Evolutionary conservation across 305 asterid species (phyloP).

Genomic region (Salvia sclarea): DNA sequence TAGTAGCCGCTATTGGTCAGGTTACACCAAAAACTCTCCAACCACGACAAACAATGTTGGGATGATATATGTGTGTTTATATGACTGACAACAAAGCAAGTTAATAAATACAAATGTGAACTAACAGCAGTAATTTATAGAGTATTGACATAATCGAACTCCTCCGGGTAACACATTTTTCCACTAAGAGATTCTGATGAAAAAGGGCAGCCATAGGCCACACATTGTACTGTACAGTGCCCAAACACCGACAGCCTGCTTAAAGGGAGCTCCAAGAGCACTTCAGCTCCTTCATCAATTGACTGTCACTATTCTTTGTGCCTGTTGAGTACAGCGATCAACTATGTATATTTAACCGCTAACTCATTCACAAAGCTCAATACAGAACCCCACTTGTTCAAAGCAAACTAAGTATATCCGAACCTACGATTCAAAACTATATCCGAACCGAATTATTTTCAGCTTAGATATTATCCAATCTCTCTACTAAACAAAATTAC

Average conservation of each 20-base stretch:
- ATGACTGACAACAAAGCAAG: not conserved
- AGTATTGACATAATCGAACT: not conserved
- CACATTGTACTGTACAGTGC: slow-evolving; percentile 2
- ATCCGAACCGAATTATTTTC: not conserved
- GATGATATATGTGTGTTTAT: not conserved
- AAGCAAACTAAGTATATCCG: slow-evolving; percentile 6
- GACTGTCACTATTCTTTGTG: slow-evolving; percentile 2
- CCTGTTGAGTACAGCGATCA: slow-evolving; percentile 15
- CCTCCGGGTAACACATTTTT: not conserved
- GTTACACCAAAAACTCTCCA: not conserved
- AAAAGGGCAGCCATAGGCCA: slow-evolving; percentile 1
- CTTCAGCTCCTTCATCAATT: not conserved
- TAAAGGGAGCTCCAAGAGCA: not conserved
- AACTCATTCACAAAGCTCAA: not conserved
- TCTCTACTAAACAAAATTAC: not conserved
- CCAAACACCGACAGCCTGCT: not conserved
- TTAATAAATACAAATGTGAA: not conserved
- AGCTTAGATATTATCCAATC: not conserved
- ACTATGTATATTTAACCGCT: not conserved
- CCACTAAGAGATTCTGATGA: not conserved
- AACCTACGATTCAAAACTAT: not conserved
- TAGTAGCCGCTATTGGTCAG: not conserved
- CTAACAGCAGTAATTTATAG: slow-evolving; percentile 6
- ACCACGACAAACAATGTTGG: not conserved
- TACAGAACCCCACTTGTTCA: slow-evolving; percentile 4